Base-by-base conservation (phyloP, 2,329 filamentous ascomycete genomes). In the Endoconidiophora polonica region DNA sequence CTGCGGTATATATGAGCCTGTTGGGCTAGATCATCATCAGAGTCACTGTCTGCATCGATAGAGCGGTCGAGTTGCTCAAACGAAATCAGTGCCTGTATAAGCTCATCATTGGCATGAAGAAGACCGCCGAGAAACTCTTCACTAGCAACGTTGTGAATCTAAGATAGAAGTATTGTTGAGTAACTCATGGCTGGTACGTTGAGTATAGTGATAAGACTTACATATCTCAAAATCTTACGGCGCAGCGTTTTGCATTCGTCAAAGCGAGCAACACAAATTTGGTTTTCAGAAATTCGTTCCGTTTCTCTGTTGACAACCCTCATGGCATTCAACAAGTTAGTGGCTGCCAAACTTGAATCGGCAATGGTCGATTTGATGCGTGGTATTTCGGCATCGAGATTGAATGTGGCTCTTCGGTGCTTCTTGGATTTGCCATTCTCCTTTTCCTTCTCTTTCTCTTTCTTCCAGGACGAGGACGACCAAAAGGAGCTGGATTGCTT, bases 61-160 rank as follows among this genome's bases (percentile, higher is more conserved):
- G 84, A 87, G 54, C 81, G 79, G 61, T 98, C 90, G 55, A 96
- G 76, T 58, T 95, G 85, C 65, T 96, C 90, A 60, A 87, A 98
- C 0, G 87, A 84, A 77, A 94, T 94, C 52, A 98, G 72, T 1
- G 88, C 86, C 54, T 82, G 82, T 39, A 96, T 85, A n/a, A 98
- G 79, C 64, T 94, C 85, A 59, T 98, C 91, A 59, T 98, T 96
- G 56, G 90, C 88, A 59, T 91, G 86, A 16, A 98, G 79, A 3
- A 98, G 72, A 54, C 86, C 81, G 40, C 90, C 91, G 6, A 98
- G 79, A 72, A 84, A 95, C 59, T 96, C 81, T 60, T 96, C 90
- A 6, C 79, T 81, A 61, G 94, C 86, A 10, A 96, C 83, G 46
- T 87, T 75, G 60, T 96, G 86, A 55, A 96, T 94, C 77, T 81